These are phyloP conservation scores for Torulaspora microellipsoides DNA, from an alignment of 805 yeast genomes.

Conservation along the genomic window DNA sequence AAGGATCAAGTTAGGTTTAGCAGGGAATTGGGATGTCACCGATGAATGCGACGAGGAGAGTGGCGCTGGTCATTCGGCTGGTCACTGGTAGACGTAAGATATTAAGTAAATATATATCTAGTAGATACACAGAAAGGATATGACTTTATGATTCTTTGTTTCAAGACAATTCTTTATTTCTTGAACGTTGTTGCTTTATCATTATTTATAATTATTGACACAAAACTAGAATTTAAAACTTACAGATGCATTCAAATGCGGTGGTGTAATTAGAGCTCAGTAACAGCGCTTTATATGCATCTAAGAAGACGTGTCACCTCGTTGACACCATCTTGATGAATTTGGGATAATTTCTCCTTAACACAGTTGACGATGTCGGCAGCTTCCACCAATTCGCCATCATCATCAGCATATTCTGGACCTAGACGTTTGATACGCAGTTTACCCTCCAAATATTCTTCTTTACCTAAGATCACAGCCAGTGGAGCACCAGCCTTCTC, in stretches of 20 bases:
- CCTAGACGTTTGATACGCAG: conserved; percentile 86
- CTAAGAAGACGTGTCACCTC: conserved; percentile 60
- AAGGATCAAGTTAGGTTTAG: conserved; percentile 31
- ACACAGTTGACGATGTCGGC: conserved; percentile 54
- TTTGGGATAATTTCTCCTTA: conserved; percentile 48
- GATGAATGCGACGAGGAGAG: conserved; percentile 23
- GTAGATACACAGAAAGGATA: no score
- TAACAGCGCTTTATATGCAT: conserved; percentile 39
- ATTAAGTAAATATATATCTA: no score
- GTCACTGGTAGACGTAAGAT: conserved; percentile 30
- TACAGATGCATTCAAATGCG: no score
- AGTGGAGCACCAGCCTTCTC: conserved; percentile 88
- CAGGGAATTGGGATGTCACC: conserved; percentile 30
- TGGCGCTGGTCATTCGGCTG: conserved; percentile 20
- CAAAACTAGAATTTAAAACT: no score
- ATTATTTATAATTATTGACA: no score
- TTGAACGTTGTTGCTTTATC: no score
- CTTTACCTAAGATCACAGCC: conserved; percentile 93
- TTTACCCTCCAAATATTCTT: conserved; percentile 73
- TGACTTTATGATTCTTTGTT: no score
- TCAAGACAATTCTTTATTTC: no score
- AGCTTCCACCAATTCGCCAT: conserved; percentile 73
- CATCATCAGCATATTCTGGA: conserved; percentile 80
- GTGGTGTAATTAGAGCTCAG: no score
- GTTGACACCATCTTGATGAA: conserved; percentile 51